Evolutionary conservation across 768 basidiomycete species (phyloP).

Genomic region (Heimioporus sp.): DNA sequence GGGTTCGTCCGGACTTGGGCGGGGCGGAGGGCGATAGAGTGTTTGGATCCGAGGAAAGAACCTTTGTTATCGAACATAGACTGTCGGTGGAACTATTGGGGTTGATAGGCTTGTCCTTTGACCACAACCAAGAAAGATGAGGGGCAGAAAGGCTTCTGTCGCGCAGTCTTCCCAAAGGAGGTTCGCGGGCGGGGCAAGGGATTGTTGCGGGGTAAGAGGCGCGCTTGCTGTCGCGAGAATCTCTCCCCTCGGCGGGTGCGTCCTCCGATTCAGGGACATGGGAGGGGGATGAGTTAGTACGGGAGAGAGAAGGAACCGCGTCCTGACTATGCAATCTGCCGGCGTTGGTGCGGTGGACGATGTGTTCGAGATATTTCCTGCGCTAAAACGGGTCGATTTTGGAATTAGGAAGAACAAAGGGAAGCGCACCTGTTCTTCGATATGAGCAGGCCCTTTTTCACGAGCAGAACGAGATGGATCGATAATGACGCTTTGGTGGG

Average conservation of each 20-base stretch:
- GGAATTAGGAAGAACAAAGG: conserved; percentile 1
- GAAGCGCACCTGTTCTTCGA: conserved; percentile 59
- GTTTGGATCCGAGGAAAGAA: conserved; percentile 16
- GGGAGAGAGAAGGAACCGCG: conserved; percentile 43
- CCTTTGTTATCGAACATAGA: conserved; percentile 1
- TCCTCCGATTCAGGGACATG: conserved; percentile 1
- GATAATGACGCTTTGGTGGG: conserved; percentile 68
- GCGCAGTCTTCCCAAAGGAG: conserved; percentile 28
- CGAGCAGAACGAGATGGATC: conserved; percentile 59
- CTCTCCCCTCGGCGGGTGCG: background rate
- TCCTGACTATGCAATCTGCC: conserved; percentile 82
- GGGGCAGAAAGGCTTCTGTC: conserved; percentile 59
- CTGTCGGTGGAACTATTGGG: conserved; percentile 9
- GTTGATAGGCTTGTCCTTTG: conserved; percentile 25
- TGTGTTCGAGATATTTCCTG: conserved; percentile 71
- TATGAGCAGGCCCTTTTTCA: conserved; percentile 49
- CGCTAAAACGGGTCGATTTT: conserved; percentile 41
- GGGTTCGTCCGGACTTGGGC: conserved; percentile 13
- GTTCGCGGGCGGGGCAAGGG: conserved; percentile 6
- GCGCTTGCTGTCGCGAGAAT: conserved; percentile 17
- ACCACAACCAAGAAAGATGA: conserved; percentile 55
- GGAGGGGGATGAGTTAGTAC: conserved; percentile 36
- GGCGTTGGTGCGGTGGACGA: conserved; percentile 67
- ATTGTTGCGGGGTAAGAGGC: conserved; percentile 17
- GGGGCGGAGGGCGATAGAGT: background rate